Evolutionary conservation across 1,284 basidiomycete genomes (phyloP).

Genomic region (Tausonia pullulans): DNA sequence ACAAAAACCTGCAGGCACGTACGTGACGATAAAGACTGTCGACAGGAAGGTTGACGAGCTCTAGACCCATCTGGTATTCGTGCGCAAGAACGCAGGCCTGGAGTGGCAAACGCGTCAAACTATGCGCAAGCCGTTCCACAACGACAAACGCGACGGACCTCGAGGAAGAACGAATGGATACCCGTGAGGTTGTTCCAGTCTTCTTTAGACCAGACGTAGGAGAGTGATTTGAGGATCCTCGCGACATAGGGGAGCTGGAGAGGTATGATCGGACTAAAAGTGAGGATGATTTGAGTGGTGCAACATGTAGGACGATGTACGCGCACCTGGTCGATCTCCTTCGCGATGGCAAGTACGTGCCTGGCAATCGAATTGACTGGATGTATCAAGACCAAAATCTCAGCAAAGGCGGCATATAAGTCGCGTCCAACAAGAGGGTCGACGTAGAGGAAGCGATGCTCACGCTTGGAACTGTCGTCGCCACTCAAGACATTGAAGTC

Average conservation of each 20-base stretch:
- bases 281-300: not conserved
- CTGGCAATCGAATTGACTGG: slow-evolving; percentile 7
- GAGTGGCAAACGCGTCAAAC: not conserved
- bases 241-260: not conserved
- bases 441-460: too few species aligned
- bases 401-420: not conserved
- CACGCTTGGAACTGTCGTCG: not conserved
- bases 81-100: not conserved
- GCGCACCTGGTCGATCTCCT: not conserved
- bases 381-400: not conserved
- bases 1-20: not conserved
- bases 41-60: not conserved
- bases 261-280: not conserved
- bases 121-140: not conserved
- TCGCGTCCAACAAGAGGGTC: too few species aligned
- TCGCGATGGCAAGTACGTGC: not conserved
- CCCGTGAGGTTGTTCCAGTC: not conserved
- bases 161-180: slow-evolving; percentile 1
- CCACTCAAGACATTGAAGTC: not conserved
- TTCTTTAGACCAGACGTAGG: not conserved
- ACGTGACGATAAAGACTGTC: not conserved
- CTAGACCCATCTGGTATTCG: not conserved
- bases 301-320: not conserved
- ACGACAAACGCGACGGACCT: not conserved
- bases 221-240: not conserved